These are phyloP conservation scores for Tympanopsis confertula DNA, from an alignment of 2,329 filamentous ascomycete species.

Conservation along the genomic window DNA sequence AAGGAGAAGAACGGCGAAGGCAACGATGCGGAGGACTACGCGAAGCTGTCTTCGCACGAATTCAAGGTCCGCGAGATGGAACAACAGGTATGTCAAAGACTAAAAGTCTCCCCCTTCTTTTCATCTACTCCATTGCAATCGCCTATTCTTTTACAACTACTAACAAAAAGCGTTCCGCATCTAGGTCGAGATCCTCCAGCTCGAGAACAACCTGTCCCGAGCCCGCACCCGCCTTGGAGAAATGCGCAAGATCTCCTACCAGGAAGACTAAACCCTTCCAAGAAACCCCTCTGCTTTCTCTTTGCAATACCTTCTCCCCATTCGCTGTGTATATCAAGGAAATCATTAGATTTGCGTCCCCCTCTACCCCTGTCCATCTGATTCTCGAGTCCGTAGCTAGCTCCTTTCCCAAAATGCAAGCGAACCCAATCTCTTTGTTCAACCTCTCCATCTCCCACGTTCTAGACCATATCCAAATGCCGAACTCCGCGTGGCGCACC, in stretches of 20 bases:
- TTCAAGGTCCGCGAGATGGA: constrained; percentile 99
- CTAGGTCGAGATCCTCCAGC: constrained; percentile 90
- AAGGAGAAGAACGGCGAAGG: constrained; percentile 73
- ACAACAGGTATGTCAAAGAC: constrained; percentile 84
- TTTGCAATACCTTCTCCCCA: too few species aligned
- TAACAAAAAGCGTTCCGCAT: constrained; percentile 5
- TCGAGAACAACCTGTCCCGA: constrained; percentile 74
- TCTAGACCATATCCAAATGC: too few species aligned
- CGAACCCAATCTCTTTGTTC: too few species aligned
- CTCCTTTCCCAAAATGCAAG: too few species aligned
- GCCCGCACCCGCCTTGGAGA: constrained; percentile 80
- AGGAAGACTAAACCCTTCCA: constrained; percentile 63
- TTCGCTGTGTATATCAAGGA: too few species aligned
- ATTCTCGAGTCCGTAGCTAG: too few species aligned
- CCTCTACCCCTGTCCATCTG: too few species aligned
- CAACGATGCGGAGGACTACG: constrained; percentile 70
- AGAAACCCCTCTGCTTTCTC: too few species aligned
- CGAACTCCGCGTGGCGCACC: too few species aligned
- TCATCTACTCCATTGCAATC: background rate
- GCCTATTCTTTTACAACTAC: background rate
- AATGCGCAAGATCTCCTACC: constrained; percentile 96
- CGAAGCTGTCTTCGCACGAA: constrained; percentile 78
- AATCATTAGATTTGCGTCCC: constrained; percentile 30
- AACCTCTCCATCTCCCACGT: too few species aligned
- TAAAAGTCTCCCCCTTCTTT: too few species aligned